Evolutionary conservation across 495 filamentous ascomycete species (phyloP), one percentile per base, ranked within the genome.

Genomic region (Daldinia loculata): DNA sequence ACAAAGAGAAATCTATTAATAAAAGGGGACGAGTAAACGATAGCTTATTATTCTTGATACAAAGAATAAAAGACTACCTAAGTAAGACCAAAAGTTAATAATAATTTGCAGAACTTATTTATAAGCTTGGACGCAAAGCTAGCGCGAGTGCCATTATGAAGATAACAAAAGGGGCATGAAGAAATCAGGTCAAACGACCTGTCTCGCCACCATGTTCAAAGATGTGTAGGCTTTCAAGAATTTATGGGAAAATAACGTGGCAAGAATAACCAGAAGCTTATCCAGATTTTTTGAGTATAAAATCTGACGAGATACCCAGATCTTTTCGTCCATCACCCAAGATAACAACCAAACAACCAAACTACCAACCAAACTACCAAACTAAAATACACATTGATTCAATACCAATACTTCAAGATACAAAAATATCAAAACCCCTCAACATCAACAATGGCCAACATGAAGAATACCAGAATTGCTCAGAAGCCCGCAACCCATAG

Each of bases 401-500:
- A 29, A 15, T n/a, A 52, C 24, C 22, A 29, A 52, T 22, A 52
- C 12, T 29, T 52, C 12, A 30, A 52, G 2, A 52, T 15, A 15
- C 12, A 2, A n/a, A 52, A 6, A 29, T 4, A 19, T 22, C 27
- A 36, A 22, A 58, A 19, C 4, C 7, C 4, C 24, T 58, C 14
- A 62, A 57, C 7, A 41, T 59, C 22, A 67, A 55, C 8, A 58
- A 72, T 62, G 56, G 36, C 50, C 34, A 64, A 61, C 51, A 69
- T 60, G 38, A 73, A 66, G 38, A 67, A 59, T 29, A 65, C 51
- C 19, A 41, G 55, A 9, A 34, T 17, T 8, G 19, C 64, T 0
- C 60, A 64, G 51, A 73, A 73, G 70, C 65, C 70, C 15, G 19
- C 61, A 9, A 51, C 22, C 24, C 65, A 56, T 14, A 69, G 51